Conservation (phyloP, 441 rosid species). For the Croton laevigatus region DNA sequence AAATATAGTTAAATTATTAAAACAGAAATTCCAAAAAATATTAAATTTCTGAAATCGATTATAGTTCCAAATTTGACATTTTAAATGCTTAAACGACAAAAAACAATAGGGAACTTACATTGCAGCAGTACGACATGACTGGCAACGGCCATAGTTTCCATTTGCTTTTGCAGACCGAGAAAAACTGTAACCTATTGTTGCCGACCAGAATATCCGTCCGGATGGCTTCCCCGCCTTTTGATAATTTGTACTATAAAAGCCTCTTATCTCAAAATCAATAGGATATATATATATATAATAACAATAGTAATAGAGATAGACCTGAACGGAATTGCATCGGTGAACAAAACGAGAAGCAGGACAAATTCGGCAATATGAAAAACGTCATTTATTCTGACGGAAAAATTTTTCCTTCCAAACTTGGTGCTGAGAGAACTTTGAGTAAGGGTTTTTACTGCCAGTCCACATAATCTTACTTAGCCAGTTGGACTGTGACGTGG, state of each 20-base stretch:
- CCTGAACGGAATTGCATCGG: constrained; percentile 54
- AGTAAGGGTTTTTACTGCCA: no score
- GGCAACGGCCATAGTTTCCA: constrained; percentile 30
- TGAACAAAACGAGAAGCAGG: constrained; percentile 57
- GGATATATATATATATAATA: not conserved
- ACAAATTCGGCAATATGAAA: constrained; percentile 49
- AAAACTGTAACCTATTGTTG: constrained; percentile 45
- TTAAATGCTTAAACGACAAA: not conserved
- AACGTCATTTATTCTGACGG: no score
- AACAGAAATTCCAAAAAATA: no score
- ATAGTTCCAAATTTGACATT: not conserved
- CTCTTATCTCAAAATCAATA: not conserved
- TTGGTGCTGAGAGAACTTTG: no score
- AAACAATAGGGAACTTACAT: constrained; percentile 21
- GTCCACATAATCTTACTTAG: no score
- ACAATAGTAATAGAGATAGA: constrained; percentile 16
- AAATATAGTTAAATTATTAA: no score
- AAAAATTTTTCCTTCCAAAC: no score
- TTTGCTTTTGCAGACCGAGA: constrained; percentile 49
- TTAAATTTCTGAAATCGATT: not conserved
- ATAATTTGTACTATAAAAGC: constrained; percentile 38
- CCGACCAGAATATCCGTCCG: constrained; percentile 58
- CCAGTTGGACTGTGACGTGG: no score
- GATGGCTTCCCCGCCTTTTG: constrained; percentile 42
- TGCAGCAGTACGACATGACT: constrained; percentile 45